A percentile compares a stretch with the other conserved stretches of the same genome.
phyloP scores from a whole-genome alignment of 2,329 filamentous ascomycete species.

The Epicoccum sorghinum region DNA sequence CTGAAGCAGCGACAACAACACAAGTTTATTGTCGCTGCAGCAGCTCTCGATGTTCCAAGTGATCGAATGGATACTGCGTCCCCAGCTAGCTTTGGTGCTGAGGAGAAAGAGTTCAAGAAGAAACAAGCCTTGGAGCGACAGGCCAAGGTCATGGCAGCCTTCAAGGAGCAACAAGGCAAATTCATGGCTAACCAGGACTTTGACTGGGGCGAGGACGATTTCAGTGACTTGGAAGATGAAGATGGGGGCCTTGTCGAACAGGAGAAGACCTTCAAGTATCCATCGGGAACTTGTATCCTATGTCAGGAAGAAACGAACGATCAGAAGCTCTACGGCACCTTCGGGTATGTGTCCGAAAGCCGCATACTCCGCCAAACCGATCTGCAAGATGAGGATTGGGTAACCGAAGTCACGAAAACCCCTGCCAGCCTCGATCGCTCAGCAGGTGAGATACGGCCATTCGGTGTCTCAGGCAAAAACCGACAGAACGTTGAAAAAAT shows the following conservation, averaged over 20 bases:
- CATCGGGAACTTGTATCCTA: constrained; percentile 89
- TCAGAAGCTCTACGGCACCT: constrained; percentile 86
- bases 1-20: constrained; percentile 82
- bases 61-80: constrained; percentile 83
- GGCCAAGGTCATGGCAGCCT: constrained; percentile 94
- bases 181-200: constrained; percentile 90
- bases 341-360: constrained; percentile 86
- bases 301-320: constrained; percentile 97
- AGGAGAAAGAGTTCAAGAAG: constrained; percentile 83
- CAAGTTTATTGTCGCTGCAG: constrained; percentile 73
- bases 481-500: constrained; percentile 77
- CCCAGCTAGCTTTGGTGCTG: constrained; percentile 68
- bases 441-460: constrained; percentile 82
- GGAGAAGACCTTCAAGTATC: constrained; percentile 85
- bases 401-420: constrained; percentile 79
- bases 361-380: constrained; percentile 86
- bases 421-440: constrained; percentile 84
- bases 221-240: constrained; percentile 73
- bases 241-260: constrained; percentile 63
- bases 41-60: constrained; percentile 64
- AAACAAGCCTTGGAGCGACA: constrained; percentile 87
- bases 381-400: constrained; percentile 78
- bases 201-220: constrained; percentile 87
- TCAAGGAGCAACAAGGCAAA: constrained; percentile 95
- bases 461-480: constrained; percentile 90